Base-by-base conservation (phyloP, 2,329 filamentous ascomycete species). In the Talaromyces sp. region DNA sequence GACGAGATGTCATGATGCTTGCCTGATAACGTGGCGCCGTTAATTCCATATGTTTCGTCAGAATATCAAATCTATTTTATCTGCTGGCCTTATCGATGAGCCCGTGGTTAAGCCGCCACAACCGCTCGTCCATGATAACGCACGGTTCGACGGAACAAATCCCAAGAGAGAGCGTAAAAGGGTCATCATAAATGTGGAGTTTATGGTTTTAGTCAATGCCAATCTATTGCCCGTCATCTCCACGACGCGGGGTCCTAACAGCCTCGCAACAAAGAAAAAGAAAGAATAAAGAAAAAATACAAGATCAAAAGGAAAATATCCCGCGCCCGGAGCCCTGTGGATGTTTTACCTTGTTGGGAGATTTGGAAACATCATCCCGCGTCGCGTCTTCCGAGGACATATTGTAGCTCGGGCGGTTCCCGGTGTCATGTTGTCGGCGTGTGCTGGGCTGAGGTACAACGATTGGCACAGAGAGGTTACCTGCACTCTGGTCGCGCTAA, bases 21-120 rank as follows among this genome's bases (percentile, higher is more conserved):
- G 24, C 24, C 32, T 50, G 53, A 58, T 60, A 62, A 47, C 50
- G 53, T 58, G 55, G 51, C 54, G 52, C 33, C 41, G 24, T 43
- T 43, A 16, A 16, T 47, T 49, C n/a, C 45, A 49, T 35, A 54
- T 24, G 46, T 32, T 29, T 22, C n/a, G 36, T 39, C 36, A 39
- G 17, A 16, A 20, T 19, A 24, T 29, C 19, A 4, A 36, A 13
- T 37, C 45, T 40, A 52, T 45, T 39, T 37, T 37, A 37, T 47
- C 22, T 39, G 43, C 27, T 51, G 39, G 32, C 54, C 42, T 60
- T 57, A 53, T 54, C 48, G 37, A 50, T 42, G 13, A 17, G 44
- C 44, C 17, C n/a, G 19, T 49, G 24, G 36, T 32, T 24, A 39
- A 57, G 45, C 62, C 57, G 61, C 62, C 54, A 64, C 56, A 62